These are phyloP conservation scores for Brasilioporus rufonigricans DNA, from an alignment of 768 basidiomycete species.

Conservation along the genomic window DNA sequence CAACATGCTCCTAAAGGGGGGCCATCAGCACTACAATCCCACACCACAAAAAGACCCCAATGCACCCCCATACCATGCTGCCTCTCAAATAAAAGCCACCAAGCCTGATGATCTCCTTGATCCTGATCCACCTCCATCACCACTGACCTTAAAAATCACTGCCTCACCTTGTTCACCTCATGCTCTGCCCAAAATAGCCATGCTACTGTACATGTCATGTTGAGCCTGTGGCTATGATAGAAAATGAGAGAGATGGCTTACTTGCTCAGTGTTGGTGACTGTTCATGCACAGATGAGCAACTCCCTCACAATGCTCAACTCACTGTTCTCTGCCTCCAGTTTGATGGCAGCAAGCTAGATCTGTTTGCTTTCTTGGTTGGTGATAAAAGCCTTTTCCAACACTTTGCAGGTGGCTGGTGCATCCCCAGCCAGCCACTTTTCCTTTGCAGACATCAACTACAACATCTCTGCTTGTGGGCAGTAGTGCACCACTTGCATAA, in stretches of 20 bases:
- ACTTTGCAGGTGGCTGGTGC: constrained; percentile 89
- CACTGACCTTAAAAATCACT: constrained; percentile 89
- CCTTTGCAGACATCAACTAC: constrained; percentile 98
- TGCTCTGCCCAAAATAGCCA: constrained; percentile 93
- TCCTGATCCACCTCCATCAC: constrained; percentile 53
- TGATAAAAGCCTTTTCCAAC: constrained; percentile 85
- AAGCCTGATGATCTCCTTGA: constrained; percentile 89
- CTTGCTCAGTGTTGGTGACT: constrained; percentile 90
- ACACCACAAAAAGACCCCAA: too few relatives aligned
- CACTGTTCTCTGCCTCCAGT: constrained; percentile 93
- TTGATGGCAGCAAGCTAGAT: constrained; percentile 99
- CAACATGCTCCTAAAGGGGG: constrained; percentile 66
- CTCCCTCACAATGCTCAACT: constrained; percentile 81
- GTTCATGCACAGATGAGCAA: constrained; percentile 84
- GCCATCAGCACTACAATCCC: too few relatives aligned
- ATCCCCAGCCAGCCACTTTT: constrained; percentile 90
- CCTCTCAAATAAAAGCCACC: constrained; percentile 96
- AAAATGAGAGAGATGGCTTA: too few relatives aligned
- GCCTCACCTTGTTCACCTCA: constrained; percentile 91
- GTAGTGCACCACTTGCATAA: constrained; percentile 79
- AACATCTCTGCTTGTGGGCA: constrained; percentile 95
- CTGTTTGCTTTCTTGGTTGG: constrained; percentile 94
- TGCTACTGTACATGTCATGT: constrained; percentile 86
- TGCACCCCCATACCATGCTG: constrained; percentile 82
- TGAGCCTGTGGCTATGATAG: background rate